Evolutionary conservation across 805 yeast species (phyloP).

Genomic region (Hanseniaspora meyeri): DNA sequence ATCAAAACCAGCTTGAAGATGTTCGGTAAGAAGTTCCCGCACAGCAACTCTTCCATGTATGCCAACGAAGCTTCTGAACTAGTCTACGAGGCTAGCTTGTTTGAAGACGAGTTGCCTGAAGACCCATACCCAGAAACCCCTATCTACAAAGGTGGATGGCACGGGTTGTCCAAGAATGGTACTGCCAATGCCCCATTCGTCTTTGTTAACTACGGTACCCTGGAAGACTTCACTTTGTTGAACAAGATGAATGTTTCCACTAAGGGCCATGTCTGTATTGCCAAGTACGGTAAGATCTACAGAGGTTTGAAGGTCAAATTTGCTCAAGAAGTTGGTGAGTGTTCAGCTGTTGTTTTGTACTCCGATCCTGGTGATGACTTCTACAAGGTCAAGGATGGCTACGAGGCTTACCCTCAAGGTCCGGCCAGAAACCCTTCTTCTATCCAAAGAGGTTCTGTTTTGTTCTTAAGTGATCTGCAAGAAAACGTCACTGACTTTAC

Average conservation of each 20-base stretch:
- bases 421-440: conserved; percentile 67
- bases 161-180: conserved; percentile 66
- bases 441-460: conserved; percentile 66
- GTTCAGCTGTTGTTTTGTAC: conserved; percentile 52
- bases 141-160: conserved; percentile 55
- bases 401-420: conserved; percentile 57
- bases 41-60: conserved; percentile 3
- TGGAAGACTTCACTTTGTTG: conserved; percentile 44
- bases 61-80: conserved; percentile 19
- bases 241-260: conserved; percentile 37
- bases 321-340: conserved; percentile 56
- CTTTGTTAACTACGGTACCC: conserved; percentile 58
- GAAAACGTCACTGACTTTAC: conserved; percentile 40
- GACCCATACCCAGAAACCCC: conserved; percentile 35
- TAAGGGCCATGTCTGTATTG: conserved; percentile 49
- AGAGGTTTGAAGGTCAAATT: conserved; percentile 66
- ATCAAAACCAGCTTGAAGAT: conserved; percentile 40
- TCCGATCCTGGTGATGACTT: conserved; percentile 59
- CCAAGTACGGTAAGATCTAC: conserved; percentile 53
- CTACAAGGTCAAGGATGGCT: conserved; percentile 44
- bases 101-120: conserved; percentile 41
- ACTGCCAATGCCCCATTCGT: conserved; percentile 52
- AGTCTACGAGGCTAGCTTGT: conserved; percentile 40
- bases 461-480: conserved; percentile 46
- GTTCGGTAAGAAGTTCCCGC: conserved; percentile 17